Conservation (phyloP, 345 rosid species). For the Sapria himalayana region DNA sequence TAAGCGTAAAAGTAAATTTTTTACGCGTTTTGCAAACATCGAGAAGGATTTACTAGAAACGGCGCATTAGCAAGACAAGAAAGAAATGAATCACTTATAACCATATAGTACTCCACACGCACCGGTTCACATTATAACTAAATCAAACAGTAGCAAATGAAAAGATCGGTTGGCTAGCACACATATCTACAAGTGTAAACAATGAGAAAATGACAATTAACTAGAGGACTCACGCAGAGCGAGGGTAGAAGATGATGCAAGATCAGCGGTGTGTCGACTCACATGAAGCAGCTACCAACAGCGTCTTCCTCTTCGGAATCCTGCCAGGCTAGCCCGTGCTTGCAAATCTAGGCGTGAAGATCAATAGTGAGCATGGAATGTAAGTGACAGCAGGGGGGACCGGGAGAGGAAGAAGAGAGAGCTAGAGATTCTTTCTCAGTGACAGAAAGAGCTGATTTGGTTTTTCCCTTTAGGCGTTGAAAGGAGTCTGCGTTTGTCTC, state of each 20-base stretch:
- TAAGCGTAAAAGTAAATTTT: conserved; percentile 3
- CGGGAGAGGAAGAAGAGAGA: conserved; percentile 1
- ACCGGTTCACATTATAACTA: too few relatives aligned
- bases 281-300: conserved; percentile 23
- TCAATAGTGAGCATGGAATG: neutral
- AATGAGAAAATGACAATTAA: neutral
- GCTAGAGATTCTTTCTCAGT: too few relatives aligned
- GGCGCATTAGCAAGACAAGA: conserved; percentile 10
- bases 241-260: conserved; percentile 34
- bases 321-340: conserved; percentile 3
- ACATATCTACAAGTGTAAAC: neutral
- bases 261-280: conserved; percentile 20
- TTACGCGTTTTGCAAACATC: conserved; percentile 19
- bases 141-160: conserved; percentile 2
- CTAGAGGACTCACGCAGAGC: conserved; percentile 11
- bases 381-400: conserved; percentile 2
- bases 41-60: conserved; percentile 23
- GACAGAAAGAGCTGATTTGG: conserved; percentile 5
- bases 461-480: conserved; percentile 5
- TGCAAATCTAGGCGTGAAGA: neutral
- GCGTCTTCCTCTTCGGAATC: conserved; percentile 43
- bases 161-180: conserved; percentile 1
- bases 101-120: too few relatives aligned
- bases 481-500: conserved; percentile 1
- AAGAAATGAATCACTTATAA: conserved; percentile 5